Evolutionary conservation across 2,329 filamentous ascomycete genomes (phyloP).

Genomic region (Colletotrichum tabaci): DNA sequence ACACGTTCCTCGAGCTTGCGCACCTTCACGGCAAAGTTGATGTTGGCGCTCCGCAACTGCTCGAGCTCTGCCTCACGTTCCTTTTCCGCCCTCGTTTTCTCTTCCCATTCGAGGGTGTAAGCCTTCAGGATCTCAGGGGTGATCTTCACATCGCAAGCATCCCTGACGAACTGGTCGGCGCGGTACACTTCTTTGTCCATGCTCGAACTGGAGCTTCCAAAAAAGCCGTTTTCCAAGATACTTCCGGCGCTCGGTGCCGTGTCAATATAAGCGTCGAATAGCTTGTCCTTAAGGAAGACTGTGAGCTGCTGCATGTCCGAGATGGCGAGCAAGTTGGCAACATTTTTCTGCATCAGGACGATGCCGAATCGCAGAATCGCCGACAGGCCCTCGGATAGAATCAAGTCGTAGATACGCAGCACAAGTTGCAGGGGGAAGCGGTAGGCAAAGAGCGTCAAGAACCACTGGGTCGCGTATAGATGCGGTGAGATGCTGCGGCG

Average conservation of each 20-base stretch:
- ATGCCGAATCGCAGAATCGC: slow-evolving; percentile 96
- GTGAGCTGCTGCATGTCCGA: slow-evolving; percentile 93
- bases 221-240: slow-evolving; percentile 96
- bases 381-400: slow-evolving; percentile 92
- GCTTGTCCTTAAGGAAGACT: slow-evolving; percentile 89
- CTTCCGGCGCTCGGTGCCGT: slow-evolving; percentile 92
- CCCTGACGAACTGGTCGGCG: slow-evolving; percentile 91
- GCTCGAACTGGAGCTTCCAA: slow-evolving; percentile 90
- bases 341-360: slow-evolving; percentile 96
- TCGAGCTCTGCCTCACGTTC: slow-evolving; percentile 88
- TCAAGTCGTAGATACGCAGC: slow-evolving; percentile 95
- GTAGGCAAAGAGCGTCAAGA: slow-evolving; percentile 98
- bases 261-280: slow-evolving; percentile 98
- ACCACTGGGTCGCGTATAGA: slow-evolving; percentile 98
- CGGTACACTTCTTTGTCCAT: slow-evolving; percentile 96
- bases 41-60: slow-evolving; percentile 76
- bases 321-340: slow-evolving; percentile 82
- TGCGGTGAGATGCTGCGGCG: slow-evolving; percentile 90
- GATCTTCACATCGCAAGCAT: slow-evolving; percentile 90
- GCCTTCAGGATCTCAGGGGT: slow-evolving; percentile 84
- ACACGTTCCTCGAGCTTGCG: slow-evolving; percentile 89
- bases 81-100: slow-evolving; percentile 85
- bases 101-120: slow-evolving; percentile 93
- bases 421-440: slow-evolving; percentile 97
- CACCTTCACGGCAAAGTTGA: slow-evolving; percentile 80